These are phyloP conservation scores for Geranomyces variabilis DNA, from an alignment of 192 early-diverging fungal species.

Conservation along the genomic window DNA sequence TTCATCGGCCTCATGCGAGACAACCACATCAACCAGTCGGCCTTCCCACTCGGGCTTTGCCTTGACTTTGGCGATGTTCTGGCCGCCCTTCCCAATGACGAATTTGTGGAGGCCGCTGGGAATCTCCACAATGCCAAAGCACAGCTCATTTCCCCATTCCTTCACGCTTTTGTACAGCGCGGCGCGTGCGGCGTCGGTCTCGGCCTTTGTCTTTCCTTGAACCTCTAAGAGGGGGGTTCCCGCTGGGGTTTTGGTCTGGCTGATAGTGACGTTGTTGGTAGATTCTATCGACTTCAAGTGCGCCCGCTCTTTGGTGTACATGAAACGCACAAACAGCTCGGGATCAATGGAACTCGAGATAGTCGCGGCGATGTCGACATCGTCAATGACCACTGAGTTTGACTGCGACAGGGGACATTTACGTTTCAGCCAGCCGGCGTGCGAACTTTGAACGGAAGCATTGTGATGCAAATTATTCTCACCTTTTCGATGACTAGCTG, in stretches of 20 bases:
- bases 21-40: constrained; percentile 72
- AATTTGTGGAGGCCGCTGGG: constrained; percentile 74
- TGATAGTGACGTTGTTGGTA: constrained; percentile 49
- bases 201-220: constrained; percentile 65
- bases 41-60: constrained; percentile 66
- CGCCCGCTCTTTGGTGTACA: constrained; percentile 66
- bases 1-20: constrained; percentile 70
- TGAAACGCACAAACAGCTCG: constrained; percentile 70
- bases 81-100: constrained; percentile 87
- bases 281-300: constrained; percentile 80
- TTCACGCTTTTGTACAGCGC: constrained; percentile 59
- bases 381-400: constrained; percentile 72
- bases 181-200: constrained; percentile 67
- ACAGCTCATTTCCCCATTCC: constrained; percentile 53
- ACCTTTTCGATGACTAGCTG: constrained; percentile 79
- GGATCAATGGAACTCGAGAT: constrained; percentile 56
- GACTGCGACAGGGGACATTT: too few relatives aligned
- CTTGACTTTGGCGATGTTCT: constrained; percentile 82
- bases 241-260: constrained; percentile 5
- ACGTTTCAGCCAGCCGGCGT: too few relatives aligned
- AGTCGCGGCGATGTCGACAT: constrained; percentile 63
- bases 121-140: constrained; percentile 72
- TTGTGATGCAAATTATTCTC: background rate
- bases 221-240: constrained; percentile 70
- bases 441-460: background rate